Evolutionary conservation across 1,284 basidiomycete genomes (phyloP).

Genomic region (Coniferiporia sulphurascens): DNA sequence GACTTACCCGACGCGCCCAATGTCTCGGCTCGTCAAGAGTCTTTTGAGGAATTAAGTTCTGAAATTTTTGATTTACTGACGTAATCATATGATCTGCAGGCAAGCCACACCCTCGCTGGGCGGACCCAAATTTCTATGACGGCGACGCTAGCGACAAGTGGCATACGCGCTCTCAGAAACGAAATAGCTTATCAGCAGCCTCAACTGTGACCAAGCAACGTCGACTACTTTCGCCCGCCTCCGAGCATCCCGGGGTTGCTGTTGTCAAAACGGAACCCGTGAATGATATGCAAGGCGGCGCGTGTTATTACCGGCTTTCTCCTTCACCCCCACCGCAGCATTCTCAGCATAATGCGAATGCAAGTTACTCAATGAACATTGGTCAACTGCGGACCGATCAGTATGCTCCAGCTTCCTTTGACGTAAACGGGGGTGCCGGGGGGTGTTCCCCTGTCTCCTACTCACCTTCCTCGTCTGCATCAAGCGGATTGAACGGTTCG

Average conservation of each 20-base stretch:
- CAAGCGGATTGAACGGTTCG: conserved; percentile 14
- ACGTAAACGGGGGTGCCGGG: conserved; percentile 8
- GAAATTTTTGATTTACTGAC: neutral
- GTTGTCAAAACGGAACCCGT: conserved; percentile 23
- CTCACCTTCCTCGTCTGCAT: conserved; percentile 17
- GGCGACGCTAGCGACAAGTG: conserved; percentile 76
- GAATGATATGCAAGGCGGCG: conserved; percentile 23
- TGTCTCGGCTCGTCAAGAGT: neutral
- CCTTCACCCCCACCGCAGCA: conserved; percentile 46
- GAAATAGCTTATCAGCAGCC: conserved; percentile 36
- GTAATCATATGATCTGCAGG: conserved; percentile 37
- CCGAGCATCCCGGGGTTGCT: conserved; percentile 24
- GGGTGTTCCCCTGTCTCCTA: conserved; percentile 16
- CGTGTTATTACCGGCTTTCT: conserved; percentile 58
- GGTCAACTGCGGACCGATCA: conserved; percentile 25
- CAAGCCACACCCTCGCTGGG: conserved; percentile 80
- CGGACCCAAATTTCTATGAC: conserved; percentile 68
- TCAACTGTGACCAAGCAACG: conserved; percentile 31
- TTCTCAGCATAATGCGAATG: conserved; percentile 33
- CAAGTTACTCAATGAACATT: conserved; percentile 33
- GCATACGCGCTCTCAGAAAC: conserved; percentile 78
- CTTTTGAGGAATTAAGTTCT: neutral
- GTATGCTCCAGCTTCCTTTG: conserved; percentile 2
- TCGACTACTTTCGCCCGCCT: conserved; percentile 29
- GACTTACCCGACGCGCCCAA: conserved; percentile 4